Base-by-base conservation (phyloP, 2,329 filamentous ascomycete genomes). In the Aspergillus sp. region DNA sequence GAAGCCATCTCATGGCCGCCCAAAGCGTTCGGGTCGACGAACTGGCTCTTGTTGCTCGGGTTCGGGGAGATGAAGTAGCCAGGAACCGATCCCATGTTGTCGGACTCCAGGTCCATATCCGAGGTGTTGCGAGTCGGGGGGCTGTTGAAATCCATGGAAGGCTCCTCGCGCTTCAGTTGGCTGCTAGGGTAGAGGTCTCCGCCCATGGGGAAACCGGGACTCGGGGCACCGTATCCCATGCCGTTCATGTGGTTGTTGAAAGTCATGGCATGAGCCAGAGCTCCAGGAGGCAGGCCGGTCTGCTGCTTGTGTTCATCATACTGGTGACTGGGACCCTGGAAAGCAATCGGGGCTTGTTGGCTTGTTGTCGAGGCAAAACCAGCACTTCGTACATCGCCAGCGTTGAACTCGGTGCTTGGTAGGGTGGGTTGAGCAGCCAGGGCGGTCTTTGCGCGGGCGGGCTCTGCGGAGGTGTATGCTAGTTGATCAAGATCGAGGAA, bases 221-320 rank as follows among this genome's bases (percentile, higher is more conserved):
- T 74, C 30, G 70, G 69, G 32, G 70, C 71, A 54, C 70, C 71
- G 63, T 76, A 78, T 36, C 73, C 69, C 66, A 80, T 75, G 5
- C 73, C 71, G 50, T 66, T 83, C 64, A 78, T 79, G 71, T 90
- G 84, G 75, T 90, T 92, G 69, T 90, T 92, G 69, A 95, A 85
- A 38, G 90, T 90, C 72, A 95, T 85, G 11, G 93, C 90, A 76
- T 86, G 90, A 44, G 89, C 88, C 64, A 95, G 82, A 55, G 92
- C 93, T 63, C 92, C 92, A 1, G 91, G 89, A 0, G 95, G 91
- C 30, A 97, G 88, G 64, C 93, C 92, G 3, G 95, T 97, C 81
- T 97, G 93, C 75, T 99, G 95, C 80, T 92, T 91, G 81, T 97
- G 96, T 73, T 91, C 88, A 71, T 92, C 91, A 82, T 98, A 98